Base-by-base conservation (phyloP, 345 rosid species). In the Melastoma malabathricum region DNA sequence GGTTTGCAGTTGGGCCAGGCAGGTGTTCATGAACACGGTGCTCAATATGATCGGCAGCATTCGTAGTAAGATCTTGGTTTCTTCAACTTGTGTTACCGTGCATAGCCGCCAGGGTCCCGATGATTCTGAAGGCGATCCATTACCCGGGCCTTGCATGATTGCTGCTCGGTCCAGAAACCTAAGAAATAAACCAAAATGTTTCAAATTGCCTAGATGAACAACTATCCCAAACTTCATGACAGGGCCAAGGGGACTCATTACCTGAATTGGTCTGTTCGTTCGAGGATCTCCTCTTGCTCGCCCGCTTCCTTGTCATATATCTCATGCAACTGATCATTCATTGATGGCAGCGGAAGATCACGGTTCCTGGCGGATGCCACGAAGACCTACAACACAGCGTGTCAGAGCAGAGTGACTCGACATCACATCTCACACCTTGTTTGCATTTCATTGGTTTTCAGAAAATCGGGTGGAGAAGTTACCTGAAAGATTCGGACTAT, bases 1-100 rank as follows among this genome's bases (percentile, higher is more conserved):
- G 13, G 89, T 78, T 22, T 74, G 78, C 48, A 82, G 83, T 56
- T 82, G 85, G 61, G 85, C 89, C 58, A 82, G 61, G 45, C 85
- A 82, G 12, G 83, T 76, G 60, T 79, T 82, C 73, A 82, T 74
- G 69, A 82, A 74, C 51, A 82, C 69, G 12, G 89, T 82, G 67
- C 85, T 74, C 0, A 76, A 56, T 46, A 74, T 54, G 23, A 78
- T 68, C 0, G 89, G 89, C 13, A 74, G 68, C 81, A 82, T 76
- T 8, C 83, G 69, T 43, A 79, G 13, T 14, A 82, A 45, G 57
- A 78, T 74, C 56, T 82, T 82, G 3, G 82, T 64, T 74, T 82
- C 81, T 64, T 82, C 89, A 15, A 79, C 64, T 64, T 78, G 85
- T 6, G 81, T 72, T 59, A 76, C 79, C 1, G 85, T 72, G 73